Base-by-base conservation (phyloP, 495 filamentous ascomycete species). In the Pyrenula massariospora region DNA sequence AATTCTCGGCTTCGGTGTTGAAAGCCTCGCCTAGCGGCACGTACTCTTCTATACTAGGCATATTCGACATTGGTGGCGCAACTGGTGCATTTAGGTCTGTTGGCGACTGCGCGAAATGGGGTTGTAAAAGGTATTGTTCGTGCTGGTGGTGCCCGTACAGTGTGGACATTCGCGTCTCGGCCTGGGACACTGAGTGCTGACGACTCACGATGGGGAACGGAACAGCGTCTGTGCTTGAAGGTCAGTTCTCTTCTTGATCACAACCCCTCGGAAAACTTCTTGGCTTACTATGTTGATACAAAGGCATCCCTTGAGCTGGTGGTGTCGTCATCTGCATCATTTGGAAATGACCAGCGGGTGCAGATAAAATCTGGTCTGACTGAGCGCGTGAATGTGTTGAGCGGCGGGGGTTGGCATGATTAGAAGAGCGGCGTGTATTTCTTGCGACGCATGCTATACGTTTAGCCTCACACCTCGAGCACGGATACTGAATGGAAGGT, bases 381-480 rank as follows among this genome's bases (percentile, higher is more conserved):
- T 42, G 5, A 15, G 31, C 31, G 15, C 31, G 31, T 8, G 31
- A 42, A 5, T 42, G 31, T 42, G 31, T 5, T 42, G 31, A 15
- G 15, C 31, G 31, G 15, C 31, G 31, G 31, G n/a, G n/a, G n/a
- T 42, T 5, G 15, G 31, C 8, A 5, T 42, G 31, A 5, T 42
- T 5, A 42, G 31, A 42, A 42, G 31, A 42, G 31, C 31, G 31
- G 8, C 31, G 31, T 59, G 22, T 52, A 59, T 10, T 60, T 59
- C 52, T 62, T 60, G 52, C 24, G 19, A 24, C 58, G 56, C 20
- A 52, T 19, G 2, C 12, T 58, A 48, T 15, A 63, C 63, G 24
- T 25, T 66, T 20, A 69, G 67, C 31, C 69, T 68, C 15, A 68
- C 69, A 23, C 67, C 25, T 73, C 66, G 20, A 24, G 50, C 20